These are phyloP conservation scores for Spinacia oleracea DNA, from an alignment of 179 eudicot species.

Conservation along the genomic window DNA sequence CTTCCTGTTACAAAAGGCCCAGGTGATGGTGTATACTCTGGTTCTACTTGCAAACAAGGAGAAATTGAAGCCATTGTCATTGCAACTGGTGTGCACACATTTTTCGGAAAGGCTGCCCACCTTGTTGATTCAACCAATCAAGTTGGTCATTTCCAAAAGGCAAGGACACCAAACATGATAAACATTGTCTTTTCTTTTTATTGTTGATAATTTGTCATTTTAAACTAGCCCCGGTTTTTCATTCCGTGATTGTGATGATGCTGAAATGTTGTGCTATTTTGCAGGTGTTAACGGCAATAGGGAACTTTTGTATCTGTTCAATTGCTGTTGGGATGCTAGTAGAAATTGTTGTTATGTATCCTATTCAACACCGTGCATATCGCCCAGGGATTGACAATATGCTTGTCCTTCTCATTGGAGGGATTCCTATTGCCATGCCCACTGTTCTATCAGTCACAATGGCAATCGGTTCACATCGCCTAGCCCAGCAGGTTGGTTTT, in stretches of 20 bases:
- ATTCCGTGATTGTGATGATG: neutral
- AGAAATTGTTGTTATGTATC: slow-evolving; percentile 85
- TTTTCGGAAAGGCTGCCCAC: slow-evolving; percentile 93
- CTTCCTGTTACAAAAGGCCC: slow-evolving; percentile 92
- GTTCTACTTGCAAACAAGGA: slow-evolving; percentile 93
- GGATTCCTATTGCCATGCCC: slow-evolving; percentile 96
- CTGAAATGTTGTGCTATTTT: slow-evolving; percentile 6
- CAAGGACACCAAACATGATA: slow-evolving; percentile 22
- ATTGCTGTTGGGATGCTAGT: slow-evolving; percentile 84
- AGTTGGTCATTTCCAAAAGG: slow-evolving; percentile 95
- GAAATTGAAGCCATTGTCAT: slow-evolving; percentile 87
- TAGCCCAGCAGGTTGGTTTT: slow-evolving; percentile 74
- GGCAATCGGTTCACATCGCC: slow-evolving; percentile 92
- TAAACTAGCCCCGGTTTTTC: neutral
- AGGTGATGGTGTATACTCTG: slow-evolving; percentile 88
- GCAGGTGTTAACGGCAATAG: slow-evolving; percentile 88
- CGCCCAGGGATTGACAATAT: slow-evolving; percentile 93
- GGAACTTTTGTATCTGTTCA: slow-evolving; percentile 93
- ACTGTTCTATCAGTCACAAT: slow-evolving; percentile 93
- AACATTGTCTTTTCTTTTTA: neutral
- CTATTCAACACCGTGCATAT: slow-evolving; percentile 72
- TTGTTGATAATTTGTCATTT: neutral
- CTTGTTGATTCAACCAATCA: slow-evolving; percentile 85
- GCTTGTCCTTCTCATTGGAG: slow-evolving; percentile 91
- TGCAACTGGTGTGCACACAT: slow-evolving; percentile 94